Percentiles rank a stretch among this genome's conserved stretches.
Evolutionary conservation across 352 stramenopile genomes (phyloP).

Genomic region (Phytopythium ostracodes): DNA sequence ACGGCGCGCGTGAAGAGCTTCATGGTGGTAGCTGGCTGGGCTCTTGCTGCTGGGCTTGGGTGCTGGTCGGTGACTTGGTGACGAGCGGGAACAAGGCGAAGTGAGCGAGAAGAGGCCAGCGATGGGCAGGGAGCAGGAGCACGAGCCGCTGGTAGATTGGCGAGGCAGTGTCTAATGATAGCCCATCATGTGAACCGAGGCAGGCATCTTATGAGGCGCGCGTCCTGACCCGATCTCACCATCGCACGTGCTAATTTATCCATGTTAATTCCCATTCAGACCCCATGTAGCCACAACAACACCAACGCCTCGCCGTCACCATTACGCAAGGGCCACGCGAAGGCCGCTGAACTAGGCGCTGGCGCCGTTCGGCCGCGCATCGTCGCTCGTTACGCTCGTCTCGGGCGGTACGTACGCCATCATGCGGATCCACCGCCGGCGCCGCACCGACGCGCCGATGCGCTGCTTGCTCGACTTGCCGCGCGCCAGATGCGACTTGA

Average conservation of each 20-base stretch:
- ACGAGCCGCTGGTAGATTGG: background rate
- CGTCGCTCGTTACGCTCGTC: slow-evolving; percentile 11
- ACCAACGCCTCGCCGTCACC: too few species aligned
- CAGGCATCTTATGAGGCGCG: too few species aligned
- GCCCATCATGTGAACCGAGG: background rate
- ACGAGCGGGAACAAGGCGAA: background rate
- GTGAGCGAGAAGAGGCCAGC: too few species aligned
- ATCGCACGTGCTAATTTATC: background rate
- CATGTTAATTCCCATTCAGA: background rate
- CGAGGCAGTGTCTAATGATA: background rate
- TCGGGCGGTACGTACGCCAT: slow-evolving; percentile 75
- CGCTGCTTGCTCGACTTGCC: slow-evolving; percentile 80
- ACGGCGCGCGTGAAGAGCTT: slow-evolving; percentile 10
- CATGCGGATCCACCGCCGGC: slow-evolving; percentile 83
- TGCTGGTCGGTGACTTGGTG: background rate
- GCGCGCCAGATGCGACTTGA: slow-evolving; percentile 76
- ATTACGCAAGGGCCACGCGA: too few species aligned
- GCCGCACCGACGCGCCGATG: slow-evolving; percentile 63
- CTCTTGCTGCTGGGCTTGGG: background rate
- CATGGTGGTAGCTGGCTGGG: background rate
- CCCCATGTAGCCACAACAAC: too few species aligned
- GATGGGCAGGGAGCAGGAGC: too few species aligned
- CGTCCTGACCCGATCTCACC: background rate
- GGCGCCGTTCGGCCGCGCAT: background rate
- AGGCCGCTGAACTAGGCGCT: background rate